Evolutionary conservation across 2,329 filamentous ascomycete genomes (phyloP).

Genomic region (Cladosporium cucumerinum): DNA sequence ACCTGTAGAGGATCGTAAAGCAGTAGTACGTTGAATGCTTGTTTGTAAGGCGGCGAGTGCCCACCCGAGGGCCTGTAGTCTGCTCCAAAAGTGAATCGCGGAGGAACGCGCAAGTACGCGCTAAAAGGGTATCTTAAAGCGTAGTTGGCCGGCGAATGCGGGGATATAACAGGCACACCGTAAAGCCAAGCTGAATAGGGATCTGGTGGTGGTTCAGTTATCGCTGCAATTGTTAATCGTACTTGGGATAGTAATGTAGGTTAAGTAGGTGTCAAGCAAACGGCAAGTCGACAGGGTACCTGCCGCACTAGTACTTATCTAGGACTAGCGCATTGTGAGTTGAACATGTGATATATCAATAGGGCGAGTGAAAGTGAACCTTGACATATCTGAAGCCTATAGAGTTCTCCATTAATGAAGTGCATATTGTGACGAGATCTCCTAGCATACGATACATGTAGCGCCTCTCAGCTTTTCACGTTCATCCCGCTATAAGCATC

Average conservation of each 20-base stretch:
- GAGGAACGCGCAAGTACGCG: not conserved
- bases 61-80: not conserved
- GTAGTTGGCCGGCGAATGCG: not conserved
- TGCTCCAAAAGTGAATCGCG: not conserved
- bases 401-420: not conserved
- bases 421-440: not conserved
- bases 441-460: not conserved
- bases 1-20: not conserved
- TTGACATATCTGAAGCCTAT: not conserved
- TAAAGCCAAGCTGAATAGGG: not conserved
- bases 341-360: not conserved
- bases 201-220: not conserved
- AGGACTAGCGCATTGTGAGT: not conserved
- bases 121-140: not conserved
- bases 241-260: not conserved
- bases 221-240: not conserved
- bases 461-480: not conserved
- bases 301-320: not conserved
- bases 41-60: not conserved
- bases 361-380: not conserved
- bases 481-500: not conserved
- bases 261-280: slow-evolving; percentile 3
- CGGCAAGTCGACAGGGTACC: not conserved
- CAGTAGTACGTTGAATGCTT: not conserved
- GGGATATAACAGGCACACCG: not conserved